Base-by-base conservation (phyloP, 192 early-diverging fungal species). In the Entomortierella chlamydospora region DNA sequence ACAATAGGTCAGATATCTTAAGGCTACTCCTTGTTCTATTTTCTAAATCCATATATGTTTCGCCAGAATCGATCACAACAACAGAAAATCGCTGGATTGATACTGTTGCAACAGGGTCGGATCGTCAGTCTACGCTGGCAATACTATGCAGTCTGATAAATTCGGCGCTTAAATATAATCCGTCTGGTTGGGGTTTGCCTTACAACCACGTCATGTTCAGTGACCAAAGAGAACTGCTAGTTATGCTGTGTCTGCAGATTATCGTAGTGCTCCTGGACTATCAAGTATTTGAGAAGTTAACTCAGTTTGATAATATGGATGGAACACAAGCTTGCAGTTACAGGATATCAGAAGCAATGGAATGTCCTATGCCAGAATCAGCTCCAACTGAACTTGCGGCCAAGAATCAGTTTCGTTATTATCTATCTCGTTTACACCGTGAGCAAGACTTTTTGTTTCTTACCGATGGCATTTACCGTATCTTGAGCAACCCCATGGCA, bases 71-170 rank as follows among this genome's bases (percentile, higher is more conserved):
- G 11, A 74, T 89, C 10, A 58, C 86, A 10, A 64, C 86, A 5
- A 83, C 70, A 33, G 85, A 87, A 26, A 90, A 91, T 69, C 68
- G 77, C 31, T 95, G 91, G 89, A 73, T 87, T 10, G 69, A 80
- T 37, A 77, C 80, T 59, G 73, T 95, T 13, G 83, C 83, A 0
- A 74, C 83, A 29, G 70, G 82, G 28, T 74, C 87, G 15, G 92
- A 93, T 39, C 90, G 89, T 70, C 94, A 93, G 66, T 83, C 87
- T 30, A 87, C 91, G 10, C 72, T 97, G 31, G 89, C 92, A 11
- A 66, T 97, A 57, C 86, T 96, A 8, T 97, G 95, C 84, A 95
- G 94, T 72, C 70, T 96, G 29, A 68, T 96, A 47, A 98, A 98
- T 69, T 96, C 95, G 0, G 89, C 89, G 2, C 78, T 91, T 8